A percentile compares a stretch with the other conserved stretches of the same genome.
Evolutionary conservation across 2,329 filamentous ascomycete species (phyloP).

Genomic region (Tolypocladium inflatum): DNA sequence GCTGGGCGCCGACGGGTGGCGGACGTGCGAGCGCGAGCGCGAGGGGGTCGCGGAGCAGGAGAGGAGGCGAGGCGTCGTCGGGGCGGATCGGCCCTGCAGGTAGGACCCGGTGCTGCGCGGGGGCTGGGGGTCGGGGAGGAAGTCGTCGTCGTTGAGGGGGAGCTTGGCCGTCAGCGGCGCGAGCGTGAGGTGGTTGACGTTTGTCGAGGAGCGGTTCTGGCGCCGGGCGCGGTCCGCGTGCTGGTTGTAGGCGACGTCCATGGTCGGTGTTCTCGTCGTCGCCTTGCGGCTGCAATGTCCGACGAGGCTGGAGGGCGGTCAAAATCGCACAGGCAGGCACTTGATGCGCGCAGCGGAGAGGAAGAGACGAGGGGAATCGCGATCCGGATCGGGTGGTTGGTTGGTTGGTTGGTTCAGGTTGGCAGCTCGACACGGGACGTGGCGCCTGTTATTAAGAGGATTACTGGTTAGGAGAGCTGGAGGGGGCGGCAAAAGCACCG

Average conservation of each 20-base stretch:
- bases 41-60: conserved; percentile 45
- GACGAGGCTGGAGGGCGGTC: background rate
- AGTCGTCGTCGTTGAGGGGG: conserved; percentile 44
- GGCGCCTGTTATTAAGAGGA: background rate
- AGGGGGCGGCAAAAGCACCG: background rate
- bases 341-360: background rate
- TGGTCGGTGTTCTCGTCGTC: conserved; percentile 3
- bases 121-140: conserved; percentile 27
- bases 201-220: conserved; percentile 49
- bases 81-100: conserved; percentile 52
- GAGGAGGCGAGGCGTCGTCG: conserved; percentile 54
- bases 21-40: conserved; percentile 35
- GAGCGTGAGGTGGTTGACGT: conserved; percentile 50
- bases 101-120: conserved; percentile 34
- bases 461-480: background rate
- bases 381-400: background rate
- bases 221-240: conserved; percentile 47
- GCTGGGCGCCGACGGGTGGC: conserved; percentile 26
- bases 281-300: background rate
- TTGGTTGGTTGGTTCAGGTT: background rate
- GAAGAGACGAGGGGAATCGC: background rate
- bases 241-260: conserved; percentile 54
- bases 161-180: conserved; percentile 55
- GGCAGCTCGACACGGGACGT: background rate
- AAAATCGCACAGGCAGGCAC: background rate